Percentiles rank a stretch among this genome's conserved stretches.
These are phyloP conservation scores for Colletotrichum sp. DNA, from an alignment of 2,329 filamentous ascomycete species.

Conservation along the genomic window DNA sequence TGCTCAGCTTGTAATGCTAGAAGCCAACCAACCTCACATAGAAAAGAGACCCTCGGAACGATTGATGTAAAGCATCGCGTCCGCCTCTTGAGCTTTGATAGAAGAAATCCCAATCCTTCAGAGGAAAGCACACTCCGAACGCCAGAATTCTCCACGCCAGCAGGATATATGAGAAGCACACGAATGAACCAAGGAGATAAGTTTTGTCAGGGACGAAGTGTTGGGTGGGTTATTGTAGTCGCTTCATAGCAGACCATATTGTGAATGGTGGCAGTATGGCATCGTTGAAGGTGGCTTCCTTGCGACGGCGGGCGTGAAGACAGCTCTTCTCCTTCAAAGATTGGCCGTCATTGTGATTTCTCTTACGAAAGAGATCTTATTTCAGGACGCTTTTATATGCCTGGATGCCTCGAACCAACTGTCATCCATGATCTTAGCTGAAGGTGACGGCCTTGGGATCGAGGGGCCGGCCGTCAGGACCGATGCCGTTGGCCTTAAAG, in stretches of 20 bases:
- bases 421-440: constrained; percentile 49
- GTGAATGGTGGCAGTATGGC: not conserved
- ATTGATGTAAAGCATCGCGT: not conserved
- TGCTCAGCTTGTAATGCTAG: not conserved
- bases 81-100: not conserved
- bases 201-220: not conserved
- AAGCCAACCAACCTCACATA: not conserved
- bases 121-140: not conserved
- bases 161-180: not conserved
- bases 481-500: constrained; percentile 89
- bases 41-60: not conserved
- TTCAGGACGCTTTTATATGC: not conserved
- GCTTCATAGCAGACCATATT: not conserved
- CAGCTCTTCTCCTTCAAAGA: not conserved
- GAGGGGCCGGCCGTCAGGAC: constrained; percentile 81
- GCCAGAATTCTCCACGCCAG: not conserved
- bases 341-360: not conserved
- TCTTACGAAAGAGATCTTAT: not conserved
- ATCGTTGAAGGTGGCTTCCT: not conserved
- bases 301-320: not conserved
- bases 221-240: not conserved
- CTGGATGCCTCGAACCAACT: not conserved
- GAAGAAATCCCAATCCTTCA: not conserved
- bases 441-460: constrained; percentile 98
- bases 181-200: not conserved